phyloP scores from a whole-genome alignment of 495 filamentous ascomycete species.

The Zalerion maritima region DNA sequence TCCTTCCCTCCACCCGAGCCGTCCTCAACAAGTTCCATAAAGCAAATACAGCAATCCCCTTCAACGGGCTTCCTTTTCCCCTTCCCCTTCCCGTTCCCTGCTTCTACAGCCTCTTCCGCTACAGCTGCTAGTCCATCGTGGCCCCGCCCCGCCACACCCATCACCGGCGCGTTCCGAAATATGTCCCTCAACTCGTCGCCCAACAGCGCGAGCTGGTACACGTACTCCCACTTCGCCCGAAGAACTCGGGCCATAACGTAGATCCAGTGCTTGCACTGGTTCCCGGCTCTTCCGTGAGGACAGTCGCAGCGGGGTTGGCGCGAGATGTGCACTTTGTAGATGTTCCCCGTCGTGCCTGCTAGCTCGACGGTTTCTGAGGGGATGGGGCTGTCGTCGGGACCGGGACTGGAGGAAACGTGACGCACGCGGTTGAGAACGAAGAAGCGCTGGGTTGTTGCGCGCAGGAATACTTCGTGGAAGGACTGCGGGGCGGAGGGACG shows the following conservation, averaged over 20 bases:
- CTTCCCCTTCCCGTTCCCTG: conserved; percentile 4
- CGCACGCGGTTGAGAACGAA: conserved; percentile 25
- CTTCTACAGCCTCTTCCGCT: conserved; percentile 4
- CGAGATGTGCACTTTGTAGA: conserved; percentile 43
- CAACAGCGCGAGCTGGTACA: conserved; percentile 64
- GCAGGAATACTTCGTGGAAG: conserved; percentile 22
- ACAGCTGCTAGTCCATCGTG: conserved; percentile 5
- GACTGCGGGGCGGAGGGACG: too few species aligned
- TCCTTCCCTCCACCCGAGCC: too few species aligned
- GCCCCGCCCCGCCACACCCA: too few species aligned
- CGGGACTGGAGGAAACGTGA: too few species aligned
- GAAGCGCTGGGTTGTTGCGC: conserved; percentile 28
- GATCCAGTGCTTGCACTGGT: conserved; percentile 53
- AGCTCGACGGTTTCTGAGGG: conserved; percentile 42
- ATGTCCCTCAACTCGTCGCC: conserved; percentile 48
- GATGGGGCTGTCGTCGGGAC: conserved; percentile 8
- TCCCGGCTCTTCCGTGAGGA: conserved; percentile 43
- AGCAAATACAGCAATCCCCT: conserved; percentile 73
- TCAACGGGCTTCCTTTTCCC: conserved; percentile 37
- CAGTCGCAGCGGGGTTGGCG: conserved; percentile 52
- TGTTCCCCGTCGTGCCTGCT: conserved; percentile 60
- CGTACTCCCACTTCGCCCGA: conserved; percentile 43
- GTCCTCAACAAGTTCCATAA: conserved; percentile 44
- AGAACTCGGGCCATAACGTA: conserved; percentile 51
- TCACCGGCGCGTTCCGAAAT: conserved; percentile 36